phyloP scores from a whole-genome alignment of 176 grass and related monocot species.

The Oryza glaberrima region DNA sequence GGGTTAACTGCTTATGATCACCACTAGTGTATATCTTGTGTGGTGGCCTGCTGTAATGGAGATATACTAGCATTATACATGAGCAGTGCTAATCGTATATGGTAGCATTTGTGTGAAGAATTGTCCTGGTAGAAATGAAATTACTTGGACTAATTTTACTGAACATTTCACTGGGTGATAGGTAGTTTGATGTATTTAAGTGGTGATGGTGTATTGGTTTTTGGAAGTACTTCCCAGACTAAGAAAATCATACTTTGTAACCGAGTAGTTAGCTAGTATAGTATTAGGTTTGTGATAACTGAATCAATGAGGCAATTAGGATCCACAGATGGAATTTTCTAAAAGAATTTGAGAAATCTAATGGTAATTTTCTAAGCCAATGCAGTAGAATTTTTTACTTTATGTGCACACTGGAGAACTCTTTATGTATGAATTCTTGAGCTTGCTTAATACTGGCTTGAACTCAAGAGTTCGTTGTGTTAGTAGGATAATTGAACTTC shows the following conservation, averaged over 20 bases:
- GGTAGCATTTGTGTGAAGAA: not conserved
- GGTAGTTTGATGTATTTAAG: not conserved
- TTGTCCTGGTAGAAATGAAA: not conserved
- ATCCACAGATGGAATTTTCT: not conserved
- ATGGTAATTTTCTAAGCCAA: not conserved
- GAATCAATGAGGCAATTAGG: not conserved
- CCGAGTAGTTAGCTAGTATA: not conserved
- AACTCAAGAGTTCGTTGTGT: not conserved
- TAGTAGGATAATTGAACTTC: slow-evolving; percentile 8
- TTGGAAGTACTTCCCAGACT: not conserved
- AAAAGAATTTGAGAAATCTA: not conserved
- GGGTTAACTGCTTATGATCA: no score
- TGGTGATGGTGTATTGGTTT: not conserved
- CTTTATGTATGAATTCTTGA: not conserved
- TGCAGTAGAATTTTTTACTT: not conserved
- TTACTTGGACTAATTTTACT: not conserved
- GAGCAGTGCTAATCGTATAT: not conserved
- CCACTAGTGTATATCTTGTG: not conserved
- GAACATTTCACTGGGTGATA: not conserved
- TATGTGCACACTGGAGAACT: not conserved
- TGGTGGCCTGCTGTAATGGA: not conserved
- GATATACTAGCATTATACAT: not conserved
- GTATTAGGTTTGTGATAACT: not conserved
- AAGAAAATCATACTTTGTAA: not conserved
- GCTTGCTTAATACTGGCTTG: not conserved